Percentiles rank a stretch among this genome's conserved stretches.
Conservation (phyloP, 495 filamentous ascomycete genomes). For the Neurospora discreta region DNA sequence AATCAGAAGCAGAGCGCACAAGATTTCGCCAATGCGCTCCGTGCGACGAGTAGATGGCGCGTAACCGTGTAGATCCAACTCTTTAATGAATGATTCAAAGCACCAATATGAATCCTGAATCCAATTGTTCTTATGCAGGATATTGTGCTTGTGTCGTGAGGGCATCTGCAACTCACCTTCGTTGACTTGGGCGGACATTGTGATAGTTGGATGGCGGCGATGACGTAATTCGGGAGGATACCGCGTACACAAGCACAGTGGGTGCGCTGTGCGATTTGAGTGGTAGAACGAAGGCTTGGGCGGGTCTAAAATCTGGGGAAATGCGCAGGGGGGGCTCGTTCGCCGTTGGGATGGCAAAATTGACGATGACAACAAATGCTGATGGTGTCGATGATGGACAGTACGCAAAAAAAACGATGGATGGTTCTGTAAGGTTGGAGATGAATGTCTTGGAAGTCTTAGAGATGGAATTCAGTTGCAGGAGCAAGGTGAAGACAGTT, state of each 20-base stretch:
- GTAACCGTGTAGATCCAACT: not conserved
- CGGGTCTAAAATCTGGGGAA: not conserved
- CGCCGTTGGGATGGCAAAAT: not conserved
- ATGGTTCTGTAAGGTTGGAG: not conserved
- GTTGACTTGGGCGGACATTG: conserved; percentile 25
- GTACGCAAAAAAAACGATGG: not conserved
- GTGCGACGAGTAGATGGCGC: not conserved
- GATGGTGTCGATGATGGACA: not conserved
- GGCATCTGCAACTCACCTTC: conserved; percentile 25
- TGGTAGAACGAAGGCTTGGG: not conserved
- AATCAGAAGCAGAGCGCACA: not conserved
- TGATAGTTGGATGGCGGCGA: conserved; percentile 7
- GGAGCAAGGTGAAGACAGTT: not conserved
- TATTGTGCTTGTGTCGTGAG: not conserved
- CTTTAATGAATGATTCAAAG: not conserved
- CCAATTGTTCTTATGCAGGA: not conserved
- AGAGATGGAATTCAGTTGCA: not conserved
- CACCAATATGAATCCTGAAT: not conserved
- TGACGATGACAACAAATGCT: not conserved
- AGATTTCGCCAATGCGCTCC: not conserved
- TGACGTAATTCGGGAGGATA: not conserved
- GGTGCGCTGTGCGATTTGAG: not conserved
- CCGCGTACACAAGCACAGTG: not conserved
- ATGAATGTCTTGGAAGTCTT: not conserved
- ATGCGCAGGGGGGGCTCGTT: not conserved